Base-by-base conservation (phyloP, 768 basidiomycete species). In the Termitomyces titanicus region DNA sequence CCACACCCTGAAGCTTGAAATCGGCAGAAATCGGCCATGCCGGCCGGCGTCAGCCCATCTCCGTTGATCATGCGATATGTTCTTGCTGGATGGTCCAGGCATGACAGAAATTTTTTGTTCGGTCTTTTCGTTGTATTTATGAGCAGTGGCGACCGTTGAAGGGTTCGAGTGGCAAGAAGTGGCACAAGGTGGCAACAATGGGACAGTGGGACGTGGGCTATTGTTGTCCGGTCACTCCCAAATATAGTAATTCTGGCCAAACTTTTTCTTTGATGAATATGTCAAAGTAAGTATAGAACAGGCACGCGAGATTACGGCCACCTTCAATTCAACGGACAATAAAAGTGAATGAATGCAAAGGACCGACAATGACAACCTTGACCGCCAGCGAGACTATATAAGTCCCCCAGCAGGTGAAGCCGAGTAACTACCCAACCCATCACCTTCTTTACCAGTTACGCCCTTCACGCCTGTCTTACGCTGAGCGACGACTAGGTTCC, bases 401-500 rank as follows among this genome's bases (percentile, higher is more conserved):
- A 43, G n/a, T 12, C 24, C 31, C 17, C 20, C 51, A 43, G 13
- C 33, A 31, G 38, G 39, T 43, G 22, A 42, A 29, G 13, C 27
- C 29, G 17, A 42, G 15, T 10, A 34, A 6, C 22, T 6, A 43
- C 10, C 3, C 15, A 22, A 42, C 33, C 9, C 31, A 12, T 33
- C 22, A 24, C 51, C 22, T 33, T 51, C 51, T 43, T 52, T 43
- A 42, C 50, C 39, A 11, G 3, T 29, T 51, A 52, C 31, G 20
- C 34, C 40, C 40, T 33, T 27, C 31, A 34, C 40, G 31, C 22
- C 31, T 22, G 47, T 48, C 47, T 48, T 9, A 34, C 48, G 48
- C 48, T 49, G 48, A 37, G 40, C 51, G 40, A 52, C 40, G 39
- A 51, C 39, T 33, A 51, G 50, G 50, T 31, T 33, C 8, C 10